Percentiles rank a stretch among this genome's conserved stretches.
Evolutionary conservation across 1,284 basidiomycete genomes (phyloP).

Genomic region (Entoloma clypeatum): DNA sequence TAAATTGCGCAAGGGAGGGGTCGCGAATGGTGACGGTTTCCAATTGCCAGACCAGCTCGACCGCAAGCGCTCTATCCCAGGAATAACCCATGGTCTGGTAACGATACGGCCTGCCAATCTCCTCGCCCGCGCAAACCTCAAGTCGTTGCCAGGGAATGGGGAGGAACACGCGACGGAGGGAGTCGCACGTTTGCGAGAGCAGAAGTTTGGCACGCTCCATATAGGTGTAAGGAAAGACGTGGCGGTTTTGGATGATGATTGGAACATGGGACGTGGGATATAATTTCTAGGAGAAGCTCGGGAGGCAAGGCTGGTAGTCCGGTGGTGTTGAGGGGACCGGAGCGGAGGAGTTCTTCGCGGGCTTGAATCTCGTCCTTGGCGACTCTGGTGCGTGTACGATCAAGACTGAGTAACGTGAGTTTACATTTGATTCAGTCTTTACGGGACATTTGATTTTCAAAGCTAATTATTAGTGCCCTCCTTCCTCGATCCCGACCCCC

Average conservation of each 20-base stretch:
- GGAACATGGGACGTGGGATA: slow-evolving; percentile 7
- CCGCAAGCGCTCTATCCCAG: slow-evolving; percentile 6
- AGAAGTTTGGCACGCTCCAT: slow-evolving; percentile 4
- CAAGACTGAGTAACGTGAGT: no score
- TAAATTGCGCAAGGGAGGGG: slow-evolving; percentile 8
- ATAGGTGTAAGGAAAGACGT: background rate
- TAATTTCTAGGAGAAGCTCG: slow-evolving; percentile 15
- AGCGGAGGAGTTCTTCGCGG: slow-evolving; percentile 1
- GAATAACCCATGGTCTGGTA: background rate
- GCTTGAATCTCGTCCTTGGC: background rate
- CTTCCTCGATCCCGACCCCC: no score
- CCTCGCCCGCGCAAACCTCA: slow-evolving; percentile 5
- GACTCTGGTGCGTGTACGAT: no score
- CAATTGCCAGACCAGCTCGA: slow-evolving; percentile 14
- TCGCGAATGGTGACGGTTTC: slow-evolving; percentile 15
- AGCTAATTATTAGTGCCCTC: no score
- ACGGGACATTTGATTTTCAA: no score
- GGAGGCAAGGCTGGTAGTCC: slow-evolving; percentile 12
- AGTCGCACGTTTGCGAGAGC: slow-evolving; percentile 15
- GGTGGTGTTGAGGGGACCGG: slow-evolving; percentile 9
- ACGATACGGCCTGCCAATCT: background rate
- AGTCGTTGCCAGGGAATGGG: slow-evolving; percentile 11
- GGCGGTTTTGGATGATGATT: no score
- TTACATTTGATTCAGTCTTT: no score
- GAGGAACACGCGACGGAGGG: slow-evolving; percentile 8